A percentile compares a stretch with the other conserved stretches of the same genome.
Evolutionary conservation across 371 early-diverging fungal genomes (phyloP).

Genomic region (Actinomucor elegans): DNA sequence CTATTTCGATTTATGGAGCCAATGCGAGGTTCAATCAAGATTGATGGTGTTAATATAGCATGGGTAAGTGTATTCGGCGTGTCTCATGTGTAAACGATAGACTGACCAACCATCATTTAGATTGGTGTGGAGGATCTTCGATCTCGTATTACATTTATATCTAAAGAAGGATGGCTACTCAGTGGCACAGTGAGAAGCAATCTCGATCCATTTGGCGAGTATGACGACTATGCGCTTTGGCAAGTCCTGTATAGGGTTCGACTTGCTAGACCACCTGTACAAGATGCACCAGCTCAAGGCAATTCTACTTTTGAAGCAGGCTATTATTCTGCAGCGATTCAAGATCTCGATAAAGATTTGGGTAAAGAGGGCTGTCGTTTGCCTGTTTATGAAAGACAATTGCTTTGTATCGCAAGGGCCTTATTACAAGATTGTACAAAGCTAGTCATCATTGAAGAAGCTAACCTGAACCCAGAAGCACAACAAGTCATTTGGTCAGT

Average conservation of each 20-base stretch:
- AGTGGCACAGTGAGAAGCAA: slow-evolving; percentile 73
- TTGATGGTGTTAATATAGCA: slow-evolving; percentile 79
- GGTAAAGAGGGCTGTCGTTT: slow-evolving; percentile 67
- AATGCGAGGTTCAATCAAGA: slow-evolving; percentile 60
- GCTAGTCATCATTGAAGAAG: slow-evolving; percentile 83
- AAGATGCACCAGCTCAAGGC: slow-evolving; percentile 34
- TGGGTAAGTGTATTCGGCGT: slow-evolving; percentile 45
- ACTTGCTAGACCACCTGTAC: slow-evolving; percentile 40
- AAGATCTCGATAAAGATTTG: slow-evolving; percentile 60
- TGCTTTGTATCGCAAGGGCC: slow-evolving; percentile 80
- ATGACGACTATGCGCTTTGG: slow-evolving; percentile 84
- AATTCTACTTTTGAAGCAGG: not conserved
- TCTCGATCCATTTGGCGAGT: slow-evolving; percentile 80
- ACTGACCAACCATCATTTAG: no score
- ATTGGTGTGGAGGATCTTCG: slow-evolving; percentile 74
- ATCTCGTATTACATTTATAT: slow-evolving; percentile 73
- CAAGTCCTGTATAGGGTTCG: slow-evolving; percentile 69
- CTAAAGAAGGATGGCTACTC: slow-evolving; percentile 84
- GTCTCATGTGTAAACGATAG: no score
- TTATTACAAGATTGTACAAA: slow-evolving; percentile 67
- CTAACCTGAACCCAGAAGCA: slow-evolving; percentile 64
- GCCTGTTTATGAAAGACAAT: slow-evolving; percentile 80
- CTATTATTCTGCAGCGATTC: slow-evolving; percentile 5
- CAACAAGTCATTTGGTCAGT: slow-evolving; percentile 75
- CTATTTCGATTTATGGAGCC: slow-evolving; percentile 82